Base-by-base conservation (phyloP, 139 green algal genomes). In the Limnomonas spitsbergensis region DNA sequence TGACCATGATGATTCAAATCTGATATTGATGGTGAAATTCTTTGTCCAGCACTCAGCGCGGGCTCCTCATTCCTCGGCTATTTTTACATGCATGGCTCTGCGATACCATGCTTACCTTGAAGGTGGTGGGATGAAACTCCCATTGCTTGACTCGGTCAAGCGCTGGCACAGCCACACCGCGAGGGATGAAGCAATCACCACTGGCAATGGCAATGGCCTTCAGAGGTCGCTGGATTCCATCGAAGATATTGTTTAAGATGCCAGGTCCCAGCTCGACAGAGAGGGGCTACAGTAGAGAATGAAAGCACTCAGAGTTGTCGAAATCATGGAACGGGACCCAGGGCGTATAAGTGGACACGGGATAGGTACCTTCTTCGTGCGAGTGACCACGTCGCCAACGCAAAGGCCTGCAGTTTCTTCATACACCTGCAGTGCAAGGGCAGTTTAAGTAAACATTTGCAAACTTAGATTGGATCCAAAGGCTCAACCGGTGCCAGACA, bases 191-290 rank as follows among this genome's bases (percentile, higher is more conserved):
- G 77, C 92, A 93, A 70, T 97, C 92, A 9, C 87, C 89, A 27
- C 53, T 88, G 34, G 78, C 78, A 0, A 83, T 36, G 20, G 96
- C 96, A 82, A 99, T 99, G 14, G 82, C 79, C 83, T 95, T 97
- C 4, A 99, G 88, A 3, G 96, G 96, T n/a, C 96, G 91, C 88
- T 98, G 96, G 70, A 99, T 99, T 32, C 96, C 96, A 76, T 99
- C 96, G 81, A 99, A 99, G 52, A 99, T 99, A 80, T 95, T 97
- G 80, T 91, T 93, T 80, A 99, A 80, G 80, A 98, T 91, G 52
- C 96, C 96, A 42, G 96, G 96, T 31, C 96, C 96, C 38, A 99
- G 90, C 87, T 98, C 94, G 78, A 99, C 95, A 29, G 90, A 97
- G 71, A 99, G 87, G 2, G 96, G 96, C 91, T 96, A 89, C 83